These are phyloP conservation scores for Trichosporon ovoides DNA, from an alignment of 1,284 basidiomycete species.

Conservation along the genomic window DNA sequence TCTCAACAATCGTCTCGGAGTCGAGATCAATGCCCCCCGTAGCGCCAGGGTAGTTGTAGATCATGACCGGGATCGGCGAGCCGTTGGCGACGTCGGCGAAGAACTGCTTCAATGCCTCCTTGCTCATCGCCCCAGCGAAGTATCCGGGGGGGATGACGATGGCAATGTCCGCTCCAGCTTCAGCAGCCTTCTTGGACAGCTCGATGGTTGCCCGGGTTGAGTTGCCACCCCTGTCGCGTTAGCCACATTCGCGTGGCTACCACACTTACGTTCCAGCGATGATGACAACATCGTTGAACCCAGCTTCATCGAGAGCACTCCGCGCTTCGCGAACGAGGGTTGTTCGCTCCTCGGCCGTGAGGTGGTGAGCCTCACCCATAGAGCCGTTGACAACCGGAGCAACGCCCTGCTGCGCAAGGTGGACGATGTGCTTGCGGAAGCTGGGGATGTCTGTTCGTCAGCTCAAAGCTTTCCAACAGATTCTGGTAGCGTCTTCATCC, in stretches of 20 bases:
- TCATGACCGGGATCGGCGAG: constrained; percentile 77
- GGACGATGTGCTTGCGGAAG: constrained; percentile 68
- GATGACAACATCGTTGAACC: constrained; percentile 60
- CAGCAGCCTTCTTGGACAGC: constrained; percentile 67
- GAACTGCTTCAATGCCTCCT: constrained; percentile 67
- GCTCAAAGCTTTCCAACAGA: no score
- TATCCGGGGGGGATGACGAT: constrained; percentile 82
- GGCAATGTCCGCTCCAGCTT: constrained; percentile 73
- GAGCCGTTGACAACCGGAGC: constrained; percentile 67
- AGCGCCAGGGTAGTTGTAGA: constrained; percentile 86
- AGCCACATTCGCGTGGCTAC: not conserved
- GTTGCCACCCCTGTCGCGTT: constrained; percentile 56
- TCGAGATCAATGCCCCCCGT: constrained; percentile 78
- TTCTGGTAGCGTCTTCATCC: no score
- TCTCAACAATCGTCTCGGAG: constrained; percentile 73
- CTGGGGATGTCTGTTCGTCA: constrained; percentile 59
- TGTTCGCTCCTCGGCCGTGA: constrained; percentile 66
- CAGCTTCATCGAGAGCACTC: constrained; percentile 63
- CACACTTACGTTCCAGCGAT: constrained; percentile 64
- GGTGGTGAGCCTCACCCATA: constrained; percentile 62
- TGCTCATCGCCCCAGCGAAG: constrained; percentile 67
- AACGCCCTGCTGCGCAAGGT: constrained; percentile 66
- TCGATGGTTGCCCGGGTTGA: constrained; percentile 75
- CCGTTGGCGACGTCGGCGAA: constrained; percentile 69
- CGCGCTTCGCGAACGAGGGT: constrained; percentile 66